Evolutionary conservation across 1,284 basidiomycete genomes (phyloP), one percentile per base, ranked within the genome.

Genomic region (Leucoagaricus sp.): DNA sequence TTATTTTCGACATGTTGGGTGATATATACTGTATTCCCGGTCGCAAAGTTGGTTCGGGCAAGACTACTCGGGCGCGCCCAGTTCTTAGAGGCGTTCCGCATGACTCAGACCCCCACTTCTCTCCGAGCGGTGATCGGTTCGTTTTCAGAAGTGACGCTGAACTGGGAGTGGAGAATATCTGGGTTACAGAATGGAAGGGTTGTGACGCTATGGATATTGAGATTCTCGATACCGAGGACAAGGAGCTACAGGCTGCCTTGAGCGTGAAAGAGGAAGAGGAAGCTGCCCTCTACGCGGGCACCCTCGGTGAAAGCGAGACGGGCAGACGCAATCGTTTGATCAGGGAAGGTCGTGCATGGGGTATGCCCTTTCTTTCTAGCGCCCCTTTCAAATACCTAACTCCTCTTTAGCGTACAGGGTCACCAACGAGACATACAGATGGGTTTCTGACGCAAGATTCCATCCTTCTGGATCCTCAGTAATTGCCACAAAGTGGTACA

Each of bases 401-500:
- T 23, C 23, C 44, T 12, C 42, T 47, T 8, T 54, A 89, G 87
- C 82, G 40, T 75, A 75, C 47, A 82, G 84, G 17, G 76, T 90
- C 49, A 88, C 87, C 2, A 90, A 89, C 61, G 87, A 89, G 66
- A 89, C 87, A 0, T 89, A 82, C 61, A 78, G 86, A 64, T 87
- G 78, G 78, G 76, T 89, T 4, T 79, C 82, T 25, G 86, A 88
- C 59, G 75, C 85, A 7, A 82, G 85, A 41, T 89, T 87, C 73
- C 85, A 90, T 63, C 84, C 86, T 4, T 83, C 79, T 12, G 85
- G 84, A 1, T 63, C 67, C 13, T 83, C 75, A 59, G 66, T 89
- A n/a, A 70, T 89, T 53, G 84, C 87, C 7, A 87, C 86, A 8
- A 90, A 89, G 65, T 88, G 88, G 86, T 88, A 86, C 61, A 86